Evolutionary conservation across 192 early-diverging fungal species (phyloP).

Genomic region (Coemansia sp.): DNA sequence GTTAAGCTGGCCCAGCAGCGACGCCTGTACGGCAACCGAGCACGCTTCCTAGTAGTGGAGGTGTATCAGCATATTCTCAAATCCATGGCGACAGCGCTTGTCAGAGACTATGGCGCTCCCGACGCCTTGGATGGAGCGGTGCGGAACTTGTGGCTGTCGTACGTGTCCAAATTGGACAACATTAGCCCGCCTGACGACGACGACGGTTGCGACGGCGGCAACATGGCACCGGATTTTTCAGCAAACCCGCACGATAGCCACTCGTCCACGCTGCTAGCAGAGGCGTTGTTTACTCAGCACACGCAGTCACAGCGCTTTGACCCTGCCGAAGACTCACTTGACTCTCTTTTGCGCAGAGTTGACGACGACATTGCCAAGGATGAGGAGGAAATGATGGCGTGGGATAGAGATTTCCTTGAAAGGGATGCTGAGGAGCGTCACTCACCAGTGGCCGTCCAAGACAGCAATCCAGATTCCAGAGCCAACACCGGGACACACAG

Average conservation of each 20-base stretch:
- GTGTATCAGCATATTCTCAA: constrained; percentile 33
- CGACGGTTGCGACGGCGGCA: not conserved
- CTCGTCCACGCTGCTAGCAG: not conserved
- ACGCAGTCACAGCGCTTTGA: constrained; percentile 5
- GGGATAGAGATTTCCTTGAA: constrained; percentile 7
- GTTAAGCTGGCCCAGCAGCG: not conserved
- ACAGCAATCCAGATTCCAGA: not conserved
- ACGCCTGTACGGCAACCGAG: constrained; percentile 27
- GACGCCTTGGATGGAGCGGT: constrained; percentile 15
- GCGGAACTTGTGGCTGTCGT: constrained; percentile 35
- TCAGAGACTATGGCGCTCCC: constrained; percentile 20
- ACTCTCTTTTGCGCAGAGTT: constrained; percentile 23
- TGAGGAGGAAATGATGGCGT: constrained; percentile 25
- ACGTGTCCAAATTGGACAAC: constrained; percentile 25
- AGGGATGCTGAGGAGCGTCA: not conserved
- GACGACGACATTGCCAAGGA: constrained; percentile 45
- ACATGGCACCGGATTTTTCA: not conserved
- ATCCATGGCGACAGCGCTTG: constrained; percentile 22
- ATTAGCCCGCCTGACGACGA: not conserved
- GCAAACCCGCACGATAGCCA: not conserved
- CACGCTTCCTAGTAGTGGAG: constrained; percentile 32
- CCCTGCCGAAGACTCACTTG: constrained; percentile 26
- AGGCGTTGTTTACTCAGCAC: constrained; percentile 14
- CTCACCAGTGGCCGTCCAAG: not conserved
- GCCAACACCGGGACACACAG: not conserved